Evolutionary conservation across 2,329 filamentous ascomycete genomes (phyloP), one percentile per base, ranked within the genome.

Genomic region (Epicoccum sorghinum): DNA sequence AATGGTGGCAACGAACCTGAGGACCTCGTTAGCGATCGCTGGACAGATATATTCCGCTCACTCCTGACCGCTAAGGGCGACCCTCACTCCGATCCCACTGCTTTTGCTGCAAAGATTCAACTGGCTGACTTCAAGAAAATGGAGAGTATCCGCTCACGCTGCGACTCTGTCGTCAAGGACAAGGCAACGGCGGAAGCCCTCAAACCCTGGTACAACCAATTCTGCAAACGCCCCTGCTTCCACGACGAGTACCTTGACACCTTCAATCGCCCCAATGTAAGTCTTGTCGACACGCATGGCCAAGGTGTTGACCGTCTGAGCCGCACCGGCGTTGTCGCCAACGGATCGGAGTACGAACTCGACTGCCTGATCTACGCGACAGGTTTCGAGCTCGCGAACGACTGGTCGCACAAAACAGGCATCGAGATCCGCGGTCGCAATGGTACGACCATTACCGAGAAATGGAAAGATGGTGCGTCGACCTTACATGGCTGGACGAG

Each of bases 181-280:
- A 68, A 70, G 9, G 69, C 67, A 1, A 83, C 79, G 0, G 85
- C 85, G 0, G 76, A 78, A 25, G 77, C 70, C 2, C 76, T 88
- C 6, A 83, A 85, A 64, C 75, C 84, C 0, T 86, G 83, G 82
- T 89, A 88, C 63, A 79, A 82, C 0, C 71, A 72, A 0, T 86
- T 82, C 79, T 89, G 86, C 75, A 89, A 89, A 68, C 80, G 86
- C 0, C 85, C 86, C 0, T 80, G 77, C 36, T 88, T 87, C 70
- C 83, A 84, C 69, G 83, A 88, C 61, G 77, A 80, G 4, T 88
- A 86, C 61, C 78, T 88, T 0, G 64, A 76, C 3, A 61, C 80
- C 0, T 89, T 88, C 78, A 89, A 89, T 70, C 66, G 65, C 27
- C 70, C 77, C 0, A 81, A 86, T 60, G 86, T 89, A 3, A 77